phyloP scores from a whole-genome alignment of 495 filamentous ascomycete genomes.

The Penicillium crystallinum region DNA sequence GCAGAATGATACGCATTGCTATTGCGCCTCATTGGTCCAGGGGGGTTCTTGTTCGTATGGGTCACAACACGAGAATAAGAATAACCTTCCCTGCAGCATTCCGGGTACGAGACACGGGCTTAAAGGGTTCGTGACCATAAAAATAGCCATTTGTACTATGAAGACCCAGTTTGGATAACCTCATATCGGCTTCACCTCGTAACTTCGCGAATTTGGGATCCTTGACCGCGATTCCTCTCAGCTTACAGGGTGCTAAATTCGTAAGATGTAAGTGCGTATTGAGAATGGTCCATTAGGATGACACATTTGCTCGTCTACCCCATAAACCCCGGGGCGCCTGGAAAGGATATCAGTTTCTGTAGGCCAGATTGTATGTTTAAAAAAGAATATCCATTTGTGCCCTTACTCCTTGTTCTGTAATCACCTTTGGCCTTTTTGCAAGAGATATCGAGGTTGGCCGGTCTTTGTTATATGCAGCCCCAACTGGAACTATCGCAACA shows the following conservation, averaged over 20 bases:
- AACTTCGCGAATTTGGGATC: not conserved
- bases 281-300: not conserved
- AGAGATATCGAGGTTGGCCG: not conserved
- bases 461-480: conserved; percentile 2
- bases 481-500: not conserved
- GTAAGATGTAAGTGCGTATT: not conserved
- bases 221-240: not conserved
- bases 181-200: not conserved
- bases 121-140: no score
- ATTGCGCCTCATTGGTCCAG: not conserved
- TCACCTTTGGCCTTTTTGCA: not conserved
- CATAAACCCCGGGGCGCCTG: no score
- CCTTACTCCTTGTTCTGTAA: not conserved
- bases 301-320: no score
- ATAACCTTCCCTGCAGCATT: not conserved
- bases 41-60: not conserved
- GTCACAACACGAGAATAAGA: not conserved
- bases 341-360: no score
- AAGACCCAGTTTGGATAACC: not conserved
- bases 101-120: not conserved
- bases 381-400: no score
- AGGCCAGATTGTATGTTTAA: no score
- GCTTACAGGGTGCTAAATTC: not conserved
- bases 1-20: no score
- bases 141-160: no score